Evolutionary conservation across 2,329 filamentous ascomycete species (phyloP), one percentile per base, ranked within the genome.

Genomic region (Coniochaeta prunicola): DNA sequence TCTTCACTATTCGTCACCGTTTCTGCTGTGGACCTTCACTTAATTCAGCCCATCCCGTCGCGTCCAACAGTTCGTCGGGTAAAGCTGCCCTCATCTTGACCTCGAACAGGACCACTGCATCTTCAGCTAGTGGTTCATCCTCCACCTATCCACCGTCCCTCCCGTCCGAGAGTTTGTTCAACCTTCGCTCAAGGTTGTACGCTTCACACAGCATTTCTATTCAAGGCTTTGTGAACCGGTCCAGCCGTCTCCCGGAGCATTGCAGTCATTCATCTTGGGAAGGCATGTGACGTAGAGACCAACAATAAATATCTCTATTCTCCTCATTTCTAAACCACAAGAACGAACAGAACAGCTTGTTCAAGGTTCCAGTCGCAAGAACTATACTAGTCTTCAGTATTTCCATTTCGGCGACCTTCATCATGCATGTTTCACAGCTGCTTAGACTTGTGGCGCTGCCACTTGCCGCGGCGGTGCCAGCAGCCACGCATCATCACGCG

Each of bases 381-480:
- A n/a, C n/a, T n/a, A n/a, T 50, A 21, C 5, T 45, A 21, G 45
- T 30, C 21, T 15, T 21, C 21, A 55, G 19, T 19, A 34, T 33
- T 21, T 55, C 31, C 6, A 34, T 21, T 21, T 21, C 10, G 17
- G 13, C 48, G 10, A 1, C 13, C 21, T 34, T n/a, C 7, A 34
- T 17, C 54, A 56, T 56, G 54, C 54, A 26, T 30, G 21, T 30
- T 5, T 28, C 36, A 30, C 54, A 56, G 24, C 1, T 56, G 19
- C 54, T 56, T 9, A 24, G 26, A 9, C 33, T 56, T 17, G 54
- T 56, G 54, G 54, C 15, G 15, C 33, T 56, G 36, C 54, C 54
- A 28, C 54, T 40, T 56, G 34, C 36, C 54, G 36, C 54, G 24
- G 54, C 54, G 19, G 28, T 56, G 54, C 54, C 54, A 19, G 33